phyloP scores from a whole-genome alignment of 2,329 filamentous ascomycete species.

The Aspergillus melleus region DNA sequence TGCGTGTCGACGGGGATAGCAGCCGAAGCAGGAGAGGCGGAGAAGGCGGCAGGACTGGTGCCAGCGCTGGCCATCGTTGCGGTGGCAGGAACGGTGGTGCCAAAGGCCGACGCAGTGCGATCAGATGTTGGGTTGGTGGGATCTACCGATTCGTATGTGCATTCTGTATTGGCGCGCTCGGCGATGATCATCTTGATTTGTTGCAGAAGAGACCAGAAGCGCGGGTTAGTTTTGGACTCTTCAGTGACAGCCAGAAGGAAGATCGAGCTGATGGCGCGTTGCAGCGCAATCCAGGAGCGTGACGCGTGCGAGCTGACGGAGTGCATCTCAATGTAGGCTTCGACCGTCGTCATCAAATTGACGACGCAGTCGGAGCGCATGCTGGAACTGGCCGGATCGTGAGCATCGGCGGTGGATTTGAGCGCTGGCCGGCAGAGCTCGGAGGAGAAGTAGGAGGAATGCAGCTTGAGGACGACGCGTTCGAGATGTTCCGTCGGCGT shows the following conservation, averaged over 20 bases:
- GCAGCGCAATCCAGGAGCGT: slow-evolving; percentile 49
- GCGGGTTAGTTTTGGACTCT: slow-evolving; percentile 43
- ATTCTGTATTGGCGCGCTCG: slow-evolving; percentile 41
- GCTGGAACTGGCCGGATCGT: slow-evolving; percentile 38
- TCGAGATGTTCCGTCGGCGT: slow-evolving; percentile 55
- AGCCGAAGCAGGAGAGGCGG: slow-evolving; percentile 29
- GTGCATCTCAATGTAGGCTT: slow-evolving; percentile 60
- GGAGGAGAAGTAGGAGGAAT: slow-evolving; percentile 62
- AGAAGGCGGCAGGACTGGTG: slow-evolving; percentile 27
- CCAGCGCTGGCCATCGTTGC: slow-evolving; percentile 26
- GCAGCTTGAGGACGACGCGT: slow-evolving; percentile 61
- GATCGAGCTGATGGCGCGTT: slow-evolving; percentile 49
- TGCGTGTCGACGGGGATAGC: slow-evolving; percentile 34
- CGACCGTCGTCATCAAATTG: slow-evolving; percentile 57
- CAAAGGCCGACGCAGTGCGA: not conserved
- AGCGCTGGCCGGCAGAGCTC: slow-evolving; percentile 63
- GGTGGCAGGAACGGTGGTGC: slow-evolving; percentile 21
- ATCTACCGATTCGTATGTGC: slow-evolving; percentile 25
- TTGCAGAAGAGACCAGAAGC: slow-evolving; percentile 41
- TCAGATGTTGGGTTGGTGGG: slow-evolving; percentile 9
- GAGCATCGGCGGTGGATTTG: slow-evolving; percentile 50
- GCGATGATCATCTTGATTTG: slow-evolving; percentile 47
- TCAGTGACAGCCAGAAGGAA: slow-evolving; percentile 49
- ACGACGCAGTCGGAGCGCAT: slow-evolving; percentile 57
- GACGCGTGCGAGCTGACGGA: slow-evolving; percentile 43